phyloP scores from a whole-genome alignment of 2,329 filamentous ascomycete genomes.

The Talaromyces funiculosus region DNA sequence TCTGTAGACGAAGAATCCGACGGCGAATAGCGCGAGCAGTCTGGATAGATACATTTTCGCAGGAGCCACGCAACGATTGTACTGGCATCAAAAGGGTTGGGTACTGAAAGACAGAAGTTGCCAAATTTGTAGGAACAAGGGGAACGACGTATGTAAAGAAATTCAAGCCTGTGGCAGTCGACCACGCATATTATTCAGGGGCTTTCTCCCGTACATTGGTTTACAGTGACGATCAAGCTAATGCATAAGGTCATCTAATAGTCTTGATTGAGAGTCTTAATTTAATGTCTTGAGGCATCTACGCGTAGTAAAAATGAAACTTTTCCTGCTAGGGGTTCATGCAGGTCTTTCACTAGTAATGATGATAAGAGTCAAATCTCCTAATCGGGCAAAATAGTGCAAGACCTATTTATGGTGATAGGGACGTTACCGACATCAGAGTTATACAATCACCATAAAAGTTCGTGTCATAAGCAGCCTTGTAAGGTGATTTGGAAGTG shows the following conservation, averaged over 20 bases:
- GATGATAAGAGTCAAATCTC: not conserved
- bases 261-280: not conserved
- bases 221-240: not conserved
- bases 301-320: not conserved
- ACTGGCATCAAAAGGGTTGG: not conserved
- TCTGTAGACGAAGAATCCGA: conserved; percentile 9
- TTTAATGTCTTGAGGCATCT: not conserved
- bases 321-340: conserved; percentile 11
- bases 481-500: not conserved
- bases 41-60: conserved; percentile 8
- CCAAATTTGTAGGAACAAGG: not conserved
- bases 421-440: no score
- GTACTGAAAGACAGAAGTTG: not conserved
- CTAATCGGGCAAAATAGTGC: not conserved
- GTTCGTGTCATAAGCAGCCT: not conserved
- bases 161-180: no score
- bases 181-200: not conserved
- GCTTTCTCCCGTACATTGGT: not conserved
- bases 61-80: not conserved
- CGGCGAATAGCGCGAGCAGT: conserved; percentile 2
- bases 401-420: not conserved
- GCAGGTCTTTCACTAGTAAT: conserved; percentile 4
- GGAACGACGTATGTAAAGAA: not conserved
- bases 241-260: not conserved
- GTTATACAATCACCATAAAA: not conserved